A percentile compares a stretch with the other conserved stretches of the same genome.
Conservation (phyloP, 228 moss, liverwort and hornwort species). For the Sphagnum magellanicum region DNA sequence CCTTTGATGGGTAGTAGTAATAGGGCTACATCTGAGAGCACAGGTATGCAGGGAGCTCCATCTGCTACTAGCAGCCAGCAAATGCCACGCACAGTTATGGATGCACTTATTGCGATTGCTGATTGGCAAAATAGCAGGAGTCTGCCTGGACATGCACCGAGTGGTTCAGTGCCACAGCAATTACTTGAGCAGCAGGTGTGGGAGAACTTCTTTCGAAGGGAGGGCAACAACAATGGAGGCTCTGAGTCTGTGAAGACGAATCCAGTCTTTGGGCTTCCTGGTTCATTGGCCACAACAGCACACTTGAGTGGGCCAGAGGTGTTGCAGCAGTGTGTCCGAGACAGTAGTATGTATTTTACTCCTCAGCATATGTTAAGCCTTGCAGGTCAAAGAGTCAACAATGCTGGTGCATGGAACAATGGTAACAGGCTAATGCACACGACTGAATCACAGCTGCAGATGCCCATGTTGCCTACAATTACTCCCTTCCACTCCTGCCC, state of each 20-base stretch:
- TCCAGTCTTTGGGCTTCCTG: constrained; percentile 32
- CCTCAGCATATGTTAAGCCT: constrained; percentile 45
- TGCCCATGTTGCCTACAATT: constrained; percentile 54
- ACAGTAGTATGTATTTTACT: constrained; percentile 63
- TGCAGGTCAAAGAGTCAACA: constrained; percentile 40
- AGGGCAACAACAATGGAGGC: constrained; percentile 36
- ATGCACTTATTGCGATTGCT: constrained; percentile 52
- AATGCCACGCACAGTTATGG: constrained; percentile 44
- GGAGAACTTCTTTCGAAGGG: constrained; percentile 46
- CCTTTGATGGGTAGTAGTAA: constrained; percentile 21
- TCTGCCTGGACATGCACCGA: constrained; percentile 26
- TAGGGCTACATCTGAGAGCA: constrained; percentile 34
- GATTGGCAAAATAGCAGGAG: constrained; percentile 60
- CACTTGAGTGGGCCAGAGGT: constrained; percentile 40
- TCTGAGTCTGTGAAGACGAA: constrained; percentile 50
- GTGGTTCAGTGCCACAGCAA: constrained; percentile 20
- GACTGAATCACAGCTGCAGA: constrained; percentile 46
- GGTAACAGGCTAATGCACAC: constrained; percentile 40
- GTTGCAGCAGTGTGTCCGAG: constrained; percentile 54
- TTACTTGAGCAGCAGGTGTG: constrained; percentile 46
- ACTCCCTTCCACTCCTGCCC: constrained; percentile 58
- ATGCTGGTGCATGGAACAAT: constrained; percentile 52
- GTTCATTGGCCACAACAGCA: constrained; percentile 36
- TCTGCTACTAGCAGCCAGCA: constrained; percentile 29
- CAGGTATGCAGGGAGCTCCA: constrained; percentile 27